These are phyloP conservation scores for Chlorella sp. DNA, from an alignment of 139 green algal genomes.

Conservation along the genomic window DNA sequence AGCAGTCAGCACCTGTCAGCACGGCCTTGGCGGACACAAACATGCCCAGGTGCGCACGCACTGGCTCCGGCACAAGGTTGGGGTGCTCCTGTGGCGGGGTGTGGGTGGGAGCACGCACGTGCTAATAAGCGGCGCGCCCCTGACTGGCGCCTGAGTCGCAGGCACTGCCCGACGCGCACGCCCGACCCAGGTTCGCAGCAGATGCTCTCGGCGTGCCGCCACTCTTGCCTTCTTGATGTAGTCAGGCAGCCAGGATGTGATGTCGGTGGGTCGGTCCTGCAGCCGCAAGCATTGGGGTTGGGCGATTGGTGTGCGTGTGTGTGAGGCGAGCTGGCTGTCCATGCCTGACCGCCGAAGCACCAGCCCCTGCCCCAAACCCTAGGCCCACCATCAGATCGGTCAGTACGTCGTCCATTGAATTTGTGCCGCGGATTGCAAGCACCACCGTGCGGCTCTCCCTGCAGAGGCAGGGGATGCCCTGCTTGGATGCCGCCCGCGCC, in stretches of 20 bases:
- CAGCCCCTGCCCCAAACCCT: too few species aligned
- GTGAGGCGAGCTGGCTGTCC: too few species aligned
- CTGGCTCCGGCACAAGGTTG: too few species aligned
- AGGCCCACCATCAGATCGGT: slow-evolving; percentile 28
- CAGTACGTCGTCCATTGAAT: slow-evolving; percentile 6
- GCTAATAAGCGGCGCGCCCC: too few species aligned
- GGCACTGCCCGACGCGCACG: not conserved
- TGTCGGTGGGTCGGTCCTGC: slow-evolving; percentile 13
- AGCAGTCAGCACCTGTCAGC: too few species aligned
- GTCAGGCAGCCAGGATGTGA: slow-evolving; percentile 9
- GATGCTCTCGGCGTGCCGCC: not conserved
- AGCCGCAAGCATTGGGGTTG: too few species aligned
- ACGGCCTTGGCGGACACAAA: too few species aligned
- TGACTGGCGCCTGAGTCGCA: not conserved
- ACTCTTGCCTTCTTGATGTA: not conserved
- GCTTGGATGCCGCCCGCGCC: not conserved
- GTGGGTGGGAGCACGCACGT: too few species aligned
- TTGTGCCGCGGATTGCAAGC: not conserved
- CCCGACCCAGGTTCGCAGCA: not conserved
- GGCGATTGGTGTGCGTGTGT: too few species aligned
- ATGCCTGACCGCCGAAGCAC: too few species aligned
- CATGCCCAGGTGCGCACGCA: too few species aligned
- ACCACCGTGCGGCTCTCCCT: not conserved
- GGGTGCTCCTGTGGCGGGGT: too few species aligned
- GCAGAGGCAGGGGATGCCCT: not conserved